Base-by-base conservation (phyloP, 768 basidiomycete genomes). In the Naganishia kalamii region DNA sequence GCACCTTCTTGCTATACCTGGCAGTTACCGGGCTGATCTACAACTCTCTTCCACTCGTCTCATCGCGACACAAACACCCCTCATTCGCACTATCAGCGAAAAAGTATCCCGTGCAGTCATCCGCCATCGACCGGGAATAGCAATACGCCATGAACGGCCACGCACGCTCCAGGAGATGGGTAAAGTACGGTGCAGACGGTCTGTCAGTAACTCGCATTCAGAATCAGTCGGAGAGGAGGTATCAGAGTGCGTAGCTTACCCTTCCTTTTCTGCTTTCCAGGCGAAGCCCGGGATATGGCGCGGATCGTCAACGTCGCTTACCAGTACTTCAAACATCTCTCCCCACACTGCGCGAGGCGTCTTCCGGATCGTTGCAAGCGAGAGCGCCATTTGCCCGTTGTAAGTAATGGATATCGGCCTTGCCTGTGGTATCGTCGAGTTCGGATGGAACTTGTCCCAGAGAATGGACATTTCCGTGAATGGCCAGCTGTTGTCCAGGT, bases 301-400 rank as follows among this genome's bases (percentile, higher is more conserved):
- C 35, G 33, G n/a, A 27, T 57, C 54, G 27, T 57, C 54, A 33
- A 17, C 27, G 6, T 40, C 54, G 19, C 54, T 57, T 33, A 57
- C 23, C n/a, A 57, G 54, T n/a, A 57, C 27, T 17, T 35, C 21
- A 29, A 40, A 23, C 1, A 37, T 40, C 12, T 57, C 33, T 27
- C 37, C 30, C 54, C 54, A 57, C 1, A 21, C 54, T 23, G 37
- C 6, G 8, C 12, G 33, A 15, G 23, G 35, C 8, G 21, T 33
- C 21, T 13, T 37, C 13, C 19, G n/a, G 33, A 57, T 57, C 6
- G 35, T 35, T 23, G n/a, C 54, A 4, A 13, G 21, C 2, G 54
- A 57, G 15, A 57, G n/a, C 3, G 40, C 35, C 54, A 57, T 57
- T n/a, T 57, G 54, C n/a, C 54, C 54, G 33, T 37, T 57, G 21